Conservation (phyloP, 139 green algal species). For the Asterochloris erici region DNA sequence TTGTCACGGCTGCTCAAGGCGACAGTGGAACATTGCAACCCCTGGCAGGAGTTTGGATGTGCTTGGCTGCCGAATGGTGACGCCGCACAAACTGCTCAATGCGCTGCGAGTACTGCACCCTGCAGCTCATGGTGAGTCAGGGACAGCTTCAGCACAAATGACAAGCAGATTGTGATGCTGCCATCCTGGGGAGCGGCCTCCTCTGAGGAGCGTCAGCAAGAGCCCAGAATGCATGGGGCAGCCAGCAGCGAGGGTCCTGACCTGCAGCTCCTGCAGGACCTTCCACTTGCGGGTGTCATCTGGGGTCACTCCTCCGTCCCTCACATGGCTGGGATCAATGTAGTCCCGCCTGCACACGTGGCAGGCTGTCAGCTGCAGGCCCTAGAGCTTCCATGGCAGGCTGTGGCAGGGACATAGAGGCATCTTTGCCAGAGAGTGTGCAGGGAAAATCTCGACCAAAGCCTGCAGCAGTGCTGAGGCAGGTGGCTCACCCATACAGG, state of each 20-base stretch:
- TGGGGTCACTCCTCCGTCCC: conserved; percentile 50
- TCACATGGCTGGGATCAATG: conserved; percentile 52
- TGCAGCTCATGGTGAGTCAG: too few species aligned
- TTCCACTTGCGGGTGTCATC: conserved; percentile 68
- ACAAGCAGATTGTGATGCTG: too few species aligned
- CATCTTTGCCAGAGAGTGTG: too few species aligned
- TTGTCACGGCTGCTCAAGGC: neutral
- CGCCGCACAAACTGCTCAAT: too few species aligned
- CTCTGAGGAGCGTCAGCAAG: too few species aligned
- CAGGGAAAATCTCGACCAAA: neutral
- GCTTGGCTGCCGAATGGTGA: neutral
- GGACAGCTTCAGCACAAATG: too few species aligned
- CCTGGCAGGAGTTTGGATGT: neutral
- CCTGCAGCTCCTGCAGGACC: conserved; percentile 66
- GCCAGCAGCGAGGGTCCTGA: neutral
- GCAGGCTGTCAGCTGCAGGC: too few species aligned
- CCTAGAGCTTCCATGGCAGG: too few species aligned
- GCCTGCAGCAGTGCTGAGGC: neutral
- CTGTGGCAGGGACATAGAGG: too few species aligned
- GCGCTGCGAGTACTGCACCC: too few species aligned
- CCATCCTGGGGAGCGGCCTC: too few species aligned
- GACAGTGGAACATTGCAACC: neutral
- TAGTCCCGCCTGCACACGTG: conserved; percentile 20
- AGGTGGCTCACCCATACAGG: neutral
- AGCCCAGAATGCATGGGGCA: too few species aligned